These are phyloP conservation scores for Lipomyces orientalis DNA, from an alignment of 805 yeast species.

Conservation along the genomic window DNA sequence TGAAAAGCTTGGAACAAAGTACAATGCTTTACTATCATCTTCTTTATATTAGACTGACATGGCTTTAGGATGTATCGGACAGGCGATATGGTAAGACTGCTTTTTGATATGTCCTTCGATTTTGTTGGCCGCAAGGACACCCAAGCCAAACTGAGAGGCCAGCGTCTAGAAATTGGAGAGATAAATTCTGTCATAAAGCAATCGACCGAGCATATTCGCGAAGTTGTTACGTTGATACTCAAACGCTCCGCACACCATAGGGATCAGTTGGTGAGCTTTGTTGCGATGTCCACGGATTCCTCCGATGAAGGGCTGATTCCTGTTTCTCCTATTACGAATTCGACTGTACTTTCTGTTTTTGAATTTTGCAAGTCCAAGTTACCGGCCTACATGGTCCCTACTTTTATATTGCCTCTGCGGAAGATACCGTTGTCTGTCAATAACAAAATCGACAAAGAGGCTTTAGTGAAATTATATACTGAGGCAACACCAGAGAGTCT, in stretches of 20 bases:
- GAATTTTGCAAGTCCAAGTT: constrained; percentile 17
- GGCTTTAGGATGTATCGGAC: constrained; percentile 35
- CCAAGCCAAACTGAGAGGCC: constrained; percentile 45
- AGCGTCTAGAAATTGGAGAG: constrained; percentile 44
- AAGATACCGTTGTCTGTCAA: constrained; percentile 38
- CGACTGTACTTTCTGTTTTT: not conserved
- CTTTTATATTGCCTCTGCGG: constrained; percentile 32
- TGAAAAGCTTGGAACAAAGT: constrained; percentile 21
- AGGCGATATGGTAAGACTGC: constrained; percentile 42
- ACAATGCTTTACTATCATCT: not conserved
- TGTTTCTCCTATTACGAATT: constrained; percentile 4
- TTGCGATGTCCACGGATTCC: constrained; percentile 4
- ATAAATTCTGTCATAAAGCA: constrained; percentile 38
- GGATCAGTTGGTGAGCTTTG: constrained; percentile 38
- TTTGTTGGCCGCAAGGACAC: constrained; percentile 43
- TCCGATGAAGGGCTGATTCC: constrained; percentile 2
- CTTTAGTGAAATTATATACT: constrained; percentile 22
- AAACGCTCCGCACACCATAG: constrained; percentile 23
- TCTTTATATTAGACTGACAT: not conserved
- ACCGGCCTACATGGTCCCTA: constrained; percentile 41
- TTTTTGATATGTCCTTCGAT: constrained; percentile 40
- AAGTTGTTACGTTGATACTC: constrained; percentile 29
- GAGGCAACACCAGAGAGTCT: not conserved
- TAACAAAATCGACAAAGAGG: constrained; percentile 38
- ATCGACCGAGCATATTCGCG: constrained; percentile 19